A percentile compares a stretch with the other conserved stretches of the same genome.
phyloP scores from a whole-genome alignment of 306 rosid species.

The Begonia masoniana region DNA sequence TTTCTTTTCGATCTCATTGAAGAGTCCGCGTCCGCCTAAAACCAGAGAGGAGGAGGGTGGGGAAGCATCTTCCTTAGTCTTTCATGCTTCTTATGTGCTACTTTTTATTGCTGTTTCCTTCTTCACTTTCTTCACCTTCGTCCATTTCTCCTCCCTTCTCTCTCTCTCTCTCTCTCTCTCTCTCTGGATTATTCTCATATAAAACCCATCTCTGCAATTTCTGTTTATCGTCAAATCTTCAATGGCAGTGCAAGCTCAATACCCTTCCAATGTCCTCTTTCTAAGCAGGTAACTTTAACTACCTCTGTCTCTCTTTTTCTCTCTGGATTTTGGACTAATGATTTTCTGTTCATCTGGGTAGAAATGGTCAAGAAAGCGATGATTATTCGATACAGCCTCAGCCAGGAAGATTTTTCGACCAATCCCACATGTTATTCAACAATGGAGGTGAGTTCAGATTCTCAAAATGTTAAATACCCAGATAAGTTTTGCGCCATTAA shows the following conservation, averaged over 20 bases:
- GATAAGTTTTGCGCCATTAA: not conserved
- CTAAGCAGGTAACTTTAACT: constrained; percentile 46
- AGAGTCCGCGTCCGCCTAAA: constrained; percentile 50
- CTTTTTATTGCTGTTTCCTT: constrained; percentile 31
- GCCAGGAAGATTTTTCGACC: constrained; percentile 47
- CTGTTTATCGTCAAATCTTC: not conserved
- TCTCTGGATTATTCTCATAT: constrained; percentile 7
- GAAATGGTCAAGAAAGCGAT: constrained; percentile 60
- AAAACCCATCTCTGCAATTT: constrained; percentile 3
- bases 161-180: constrained; percentile 2
- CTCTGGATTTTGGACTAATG: constrained; percentile 15
- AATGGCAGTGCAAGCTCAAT: constrained; percentile 99
- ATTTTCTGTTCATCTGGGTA: constrained; percentile 11
- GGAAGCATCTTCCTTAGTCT: constrained; percentile 24
- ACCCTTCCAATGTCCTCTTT: constrained; percentile 68
- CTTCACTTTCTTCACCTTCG: constrained; percentile 17
- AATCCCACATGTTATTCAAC: constrained; percentile 54
- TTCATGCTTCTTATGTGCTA: constrained; percentile 40
- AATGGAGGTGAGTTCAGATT: constrained; percentile 20
- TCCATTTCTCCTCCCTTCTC: constrained; percentile 13
- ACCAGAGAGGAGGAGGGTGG: constrained; percentile 12
- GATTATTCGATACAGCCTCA: constrained; percentile 59
- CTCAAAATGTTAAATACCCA: not conserved
- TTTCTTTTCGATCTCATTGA: constrained; percentile 26
- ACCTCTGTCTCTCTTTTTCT: constrained; percentile 4